Percentiles rank a stretch among this genome's conserved stretches.
These are phyloP conservation scores for Saccharomycopsis capsularis DNA, from an alignment of 805 yeast species.

Conservation along the genomic window DNA sequence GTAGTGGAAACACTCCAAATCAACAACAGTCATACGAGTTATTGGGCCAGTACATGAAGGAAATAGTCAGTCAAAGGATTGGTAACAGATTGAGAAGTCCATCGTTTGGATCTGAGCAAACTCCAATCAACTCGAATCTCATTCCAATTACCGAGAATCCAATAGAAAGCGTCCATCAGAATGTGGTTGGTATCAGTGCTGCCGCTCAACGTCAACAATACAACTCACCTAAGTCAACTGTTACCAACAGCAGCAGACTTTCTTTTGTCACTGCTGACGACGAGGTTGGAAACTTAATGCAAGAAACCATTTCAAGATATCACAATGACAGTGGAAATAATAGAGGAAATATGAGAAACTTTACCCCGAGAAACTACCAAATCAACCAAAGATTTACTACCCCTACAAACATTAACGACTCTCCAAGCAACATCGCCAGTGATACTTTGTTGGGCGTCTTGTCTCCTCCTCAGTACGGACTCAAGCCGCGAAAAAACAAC, in stretches of 20 bases:
- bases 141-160: background rate
- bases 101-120: slow-evolving; percentile 2
- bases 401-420: background rate
- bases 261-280: slow-evolving; percentile 13
- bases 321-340: background rate
- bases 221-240: background rate
- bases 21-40: slow-evolving; percentile 13
- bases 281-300: slow-evolving; percentile 7
- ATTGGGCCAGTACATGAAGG: slow-evolving; percentile 21
- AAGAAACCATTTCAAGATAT: slow-evolving; percentile 7
- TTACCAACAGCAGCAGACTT: slow-evolving; percentile 1
- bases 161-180: background rate
- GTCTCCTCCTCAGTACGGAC: background rate
- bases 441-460: background rate
- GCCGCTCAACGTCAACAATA: background rate
- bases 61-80: slow-evolving; percentile 19
- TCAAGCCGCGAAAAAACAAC: no score
- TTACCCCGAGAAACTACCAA: background rate
- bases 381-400: no score
- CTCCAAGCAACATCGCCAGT: background rate
- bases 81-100: slow-evolving; percentile 13
- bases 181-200: background rate
- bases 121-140: background rate
- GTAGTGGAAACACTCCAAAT: background rate
- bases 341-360: background rate